A percentile compares a stretch with the other conserved stretches of the same genome.
Evolutionary conservation across 345 rosid species (phyloP).

Genomic region (Rubroshorea leprosula): DNA sequence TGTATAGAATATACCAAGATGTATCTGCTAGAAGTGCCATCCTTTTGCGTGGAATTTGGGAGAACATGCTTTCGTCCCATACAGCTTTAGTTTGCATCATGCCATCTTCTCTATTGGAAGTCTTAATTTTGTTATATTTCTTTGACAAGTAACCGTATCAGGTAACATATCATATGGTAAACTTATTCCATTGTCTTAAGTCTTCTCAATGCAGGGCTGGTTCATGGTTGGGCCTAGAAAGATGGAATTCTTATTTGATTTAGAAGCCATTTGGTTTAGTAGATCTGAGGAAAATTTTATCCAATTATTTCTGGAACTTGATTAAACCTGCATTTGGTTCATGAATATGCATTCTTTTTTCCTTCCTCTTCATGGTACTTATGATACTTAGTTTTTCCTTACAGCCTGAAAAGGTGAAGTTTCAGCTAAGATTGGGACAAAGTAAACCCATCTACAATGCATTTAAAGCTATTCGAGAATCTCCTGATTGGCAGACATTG

Average conservation of each 20-base stretch:
- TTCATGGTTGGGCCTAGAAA: no score
- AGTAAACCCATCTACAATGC: constrained; percentile 77
- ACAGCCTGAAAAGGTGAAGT: constrained; percentile 80
- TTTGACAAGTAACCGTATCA: neutral
- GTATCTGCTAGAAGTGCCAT: no score
- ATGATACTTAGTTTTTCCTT: constrained; percentile 9
- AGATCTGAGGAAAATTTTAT: neutral
- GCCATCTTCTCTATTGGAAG: no score
- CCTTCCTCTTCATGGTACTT: constrained; percentile 9
- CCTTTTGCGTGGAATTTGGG: no score
- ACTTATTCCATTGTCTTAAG: no score
- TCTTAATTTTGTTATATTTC: neutral
- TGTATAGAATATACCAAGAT: no score
- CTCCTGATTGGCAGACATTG: constrained; percentile 54
- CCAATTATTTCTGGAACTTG: neutral
- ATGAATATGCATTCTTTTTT: neutral
- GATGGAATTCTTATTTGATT: neutral
- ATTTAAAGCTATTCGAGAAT: constrained; percentile 60
- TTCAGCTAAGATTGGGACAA: constrained; percentile 66
- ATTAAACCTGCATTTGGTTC: neutral
- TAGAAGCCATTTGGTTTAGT: neutral
- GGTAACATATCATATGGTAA: no score
- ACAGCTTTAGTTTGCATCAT: no score
- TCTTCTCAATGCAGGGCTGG: no score
- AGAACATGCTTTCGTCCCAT: no score